Base-by-base conservation (phyloP, 2,329 filamentous ascomycete species). In the Ceratocystis cacaofunesta region DNA sequence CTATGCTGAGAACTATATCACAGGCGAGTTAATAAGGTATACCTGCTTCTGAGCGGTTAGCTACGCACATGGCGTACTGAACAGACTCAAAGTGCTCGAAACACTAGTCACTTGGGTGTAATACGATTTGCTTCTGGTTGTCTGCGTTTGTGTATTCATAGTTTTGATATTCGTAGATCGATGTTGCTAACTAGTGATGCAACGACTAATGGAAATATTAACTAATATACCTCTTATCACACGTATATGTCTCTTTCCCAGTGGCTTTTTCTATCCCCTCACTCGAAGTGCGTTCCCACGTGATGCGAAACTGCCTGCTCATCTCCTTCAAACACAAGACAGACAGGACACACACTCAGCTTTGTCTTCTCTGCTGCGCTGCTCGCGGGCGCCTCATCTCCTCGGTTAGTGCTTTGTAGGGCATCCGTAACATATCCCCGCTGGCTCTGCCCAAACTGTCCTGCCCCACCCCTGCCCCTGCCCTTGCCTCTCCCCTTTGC, bases 291-390 rank as follows among this genome's bases (percentile, higher is more conserved):
- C 2, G 70, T 72, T 30, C 82, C 81, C 67, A 89, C 84, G 70
- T 90, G 87, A 73, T 86, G 79, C 8, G 82, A 82, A 8, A 90
- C 85, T 7, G 86, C 87, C 0, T 77, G 75, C 70, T 86, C 86
- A 69, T 90, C 86, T 1, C 87, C 87, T 69, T 86, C 79, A 72
- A 89, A 90, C 0, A 71, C 74, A 2, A 78, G 78, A 71, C 87
- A 90, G 1, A 90, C 82, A 0, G 87, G 87, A 71, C 87, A 90
- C 5, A 73, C 78, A 4, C 73, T 68, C 7, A 60, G 41, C 7
- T 69, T 68, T 3, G 30, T 19, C 12, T 62, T 19, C 17, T 41
- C 41, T 17, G 19, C 8, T 3, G 25, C 41, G 32, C 15, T 25
- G 55, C 36, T 28, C 2, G 28, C 15, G 25, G 41, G 28, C n/a